Percentiles rank a stretch among this genome's conserved stretches.
Evolutionary conservation across 257 asterid species (phyloP).

Genomic region (Solanum pinnatisectum): DNA sequence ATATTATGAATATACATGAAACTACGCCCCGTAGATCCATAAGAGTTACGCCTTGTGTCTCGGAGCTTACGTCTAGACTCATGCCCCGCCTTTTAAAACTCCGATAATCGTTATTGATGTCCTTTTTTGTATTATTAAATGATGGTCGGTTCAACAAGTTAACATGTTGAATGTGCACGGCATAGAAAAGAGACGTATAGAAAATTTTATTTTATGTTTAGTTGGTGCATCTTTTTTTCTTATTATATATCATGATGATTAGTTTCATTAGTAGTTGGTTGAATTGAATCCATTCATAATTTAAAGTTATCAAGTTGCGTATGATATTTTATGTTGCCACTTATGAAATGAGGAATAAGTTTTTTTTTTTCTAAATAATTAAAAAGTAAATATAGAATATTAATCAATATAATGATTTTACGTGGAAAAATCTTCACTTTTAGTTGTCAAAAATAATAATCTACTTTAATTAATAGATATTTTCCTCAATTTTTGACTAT

Average conservation of each 20-base stretch:
- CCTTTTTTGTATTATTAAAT: background rate
- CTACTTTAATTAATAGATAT: background rate
- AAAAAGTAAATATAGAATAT: background rate
- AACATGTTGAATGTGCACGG: background rate
- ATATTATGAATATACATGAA: no score
- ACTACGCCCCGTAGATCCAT: no score
- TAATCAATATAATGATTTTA: background rate
- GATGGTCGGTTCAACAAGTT: background rate
- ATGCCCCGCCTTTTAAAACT: no score
- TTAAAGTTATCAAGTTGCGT: background rate
- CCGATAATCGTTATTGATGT: no score
- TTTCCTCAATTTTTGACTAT: background rate
- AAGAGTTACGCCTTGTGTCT: no score
- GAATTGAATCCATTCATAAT: background rate
- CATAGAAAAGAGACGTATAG: background rate
- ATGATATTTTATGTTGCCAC: background rate
- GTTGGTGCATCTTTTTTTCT: background rate
- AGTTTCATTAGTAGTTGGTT: background rate
- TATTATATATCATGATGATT: background rate
- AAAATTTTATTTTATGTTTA: background rate
- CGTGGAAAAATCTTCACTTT: background rate
- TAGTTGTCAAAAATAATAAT: background rate
- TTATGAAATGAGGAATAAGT: background rate
- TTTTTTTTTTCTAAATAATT: background rate
- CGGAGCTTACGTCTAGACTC: no score